A percentile compares a stretch with the other conserved stretches of the same genome.
phyloP scores from a whole-genome alignment of 2,329 filamentous ascomycete species.

The Ciborinia camelliae region DNA sequence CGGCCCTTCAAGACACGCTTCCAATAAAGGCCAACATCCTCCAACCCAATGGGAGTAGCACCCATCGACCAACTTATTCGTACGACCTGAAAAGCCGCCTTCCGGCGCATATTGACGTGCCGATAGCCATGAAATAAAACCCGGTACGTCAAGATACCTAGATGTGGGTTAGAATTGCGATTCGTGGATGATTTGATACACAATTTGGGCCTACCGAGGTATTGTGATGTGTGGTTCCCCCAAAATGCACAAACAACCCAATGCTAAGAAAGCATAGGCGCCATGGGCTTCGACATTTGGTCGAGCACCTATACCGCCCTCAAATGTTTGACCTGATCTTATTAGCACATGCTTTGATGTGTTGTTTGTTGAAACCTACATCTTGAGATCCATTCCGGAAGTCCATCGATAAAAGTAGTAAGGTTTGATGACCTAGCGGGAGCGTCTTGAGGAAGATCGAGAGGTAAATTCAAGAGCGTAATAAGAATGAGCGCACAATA shows the following conservation, averaged over 20 bases:
- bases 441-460: conserved; percentile 71
- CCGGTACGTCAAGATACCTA: conserved; percentile 72
- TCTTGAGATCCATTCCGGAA: conserved; percentile 75
- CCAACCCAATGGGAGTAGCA: conserved; percentile 99
- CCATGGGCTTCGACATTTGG: conserved; percentile 91
- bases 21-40: conserved; percentile 86
- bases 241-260: conserved; percentile 84
- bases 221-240: conserved; percentile 74
- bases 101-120: conserved; percentile 87
- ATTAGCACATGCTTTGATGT: conserved; percentile 8
- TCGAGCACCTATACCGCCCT: conserved; percentile 85
- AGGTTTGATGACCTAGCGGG: conserved; percentile 62
- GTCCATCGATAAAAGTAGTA: conserved; percentile 64
- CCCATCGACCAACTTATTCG: conserved; percentile 96
- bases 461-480: conserved; percentile 76
- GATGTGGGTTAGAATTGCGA: conserved; percentile 26
- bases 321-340: conserved; percentile 76
- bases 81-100: conserved; percentile 87
- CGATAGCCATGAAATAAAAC: conserved; percentile 82
- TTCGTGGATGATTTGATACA: conserved; percentile 14
- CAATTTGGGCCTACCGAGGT: conserved; percentile 54
- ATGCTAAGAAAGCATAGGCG: conserved; percentile 91
- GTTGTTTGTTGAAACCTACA: conserved; percentile 54
- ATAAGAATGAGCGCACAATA: conserved; percentile 88
- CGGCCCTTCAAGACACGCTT: conserved; percentile 65